Percentiles rank a stretch among this genome's conserved stretches.
phyloP scores from a whole-genome alignment of 805 yeast genomes.

The Candida sithepensis region DNA sequence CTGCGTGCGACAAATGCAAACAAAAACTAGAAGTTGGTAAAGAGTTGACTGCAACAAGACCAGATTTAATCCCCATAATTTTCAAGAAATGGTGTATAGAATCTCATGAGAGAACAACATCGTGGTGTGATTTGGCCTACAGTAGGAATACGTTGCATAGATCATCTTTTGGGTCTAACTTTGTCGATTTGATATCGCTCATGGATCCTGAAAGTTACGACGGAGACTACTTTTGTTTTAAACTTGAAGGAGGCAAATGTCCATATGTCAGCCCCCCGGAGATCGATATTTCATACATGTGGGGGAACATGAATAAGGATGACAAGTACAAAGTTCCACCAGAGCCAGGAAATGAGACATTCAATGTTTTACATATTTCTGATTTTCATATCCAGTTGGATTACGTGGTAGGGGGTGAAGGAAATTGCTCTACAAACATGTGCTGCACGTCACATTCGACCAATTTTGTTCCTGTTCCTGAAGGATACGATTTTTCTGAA shows the following conservation, averaged over 20 bases:
- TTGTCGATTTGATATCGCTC: conserved; percentile 45
- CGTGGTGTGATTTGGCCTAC: conserved; percentile 31
- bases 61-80: conserved; percentile 39
- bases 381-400: conserved; percentile 63
- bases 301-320: conserved; percentile 38
- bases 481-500: conserved; percentile 38
- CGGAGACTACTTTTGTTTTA: conserved; percentile 62
- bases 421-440: conserved; percentile 52
- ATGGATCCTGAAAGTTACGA: conserved; percentile 53
- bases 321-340: conserved; percentile 41
- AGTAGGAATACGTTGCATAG: conserved; percentile 36
- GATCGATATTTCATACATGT: conserved; percentile 39
- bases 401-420: conserved; percentile 52
- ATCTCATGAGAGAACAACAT: conserved; percentile 22
- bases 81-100: conserved; percentile 43
- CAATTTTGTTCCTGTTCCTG: conserved; percentile 37
- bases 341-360: conserved; percentile 35
- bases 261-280: conserved; percentile 37
- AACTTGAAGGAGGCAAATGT: conserved; percentile 34
- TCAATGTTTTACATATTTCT: conserved; percentile 62
- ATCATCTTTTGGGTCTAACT: conserved; percentile 41
- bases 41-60: conserved; percentile 34
- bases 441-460: conserved; percentile 57
- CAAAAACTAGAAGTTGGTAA: conserved; percentile 35
- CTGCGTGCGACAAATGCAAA: conserved; percentile 35